phyloP scores from a whole-genome alignment of 148 eudicot genomes.

The Polygonum aviculare region DNA sequence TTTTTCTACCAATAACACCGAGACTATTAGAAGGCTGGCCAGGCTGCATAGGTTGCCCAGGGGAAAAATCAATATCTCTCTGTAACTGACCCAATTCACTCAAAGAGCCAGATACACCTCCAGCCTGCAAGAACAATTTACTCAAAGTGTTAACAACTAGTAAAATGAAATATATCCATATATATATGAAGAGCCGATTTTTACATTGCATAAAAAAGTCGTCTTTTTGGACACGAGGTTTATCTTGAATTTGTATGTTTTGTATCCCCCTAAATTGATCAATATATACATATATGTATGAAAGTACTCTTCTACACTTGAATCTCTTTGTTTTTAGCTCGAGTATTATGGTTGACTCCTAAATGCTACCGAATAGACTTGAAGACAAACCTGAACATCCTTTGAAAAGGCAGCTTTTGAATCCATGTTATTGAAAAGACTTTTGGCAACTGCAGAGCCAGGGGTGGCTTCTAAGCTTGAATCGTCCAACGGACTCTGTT shows the following conservation, averaged over 20 bases:
- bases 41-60: slow-evolving; percentile 80
- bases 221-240: neutral
- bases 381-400: slow-evolving; percentile 52
- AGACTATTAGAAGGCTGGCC: slow-evolving; percentile 61
- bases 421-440: slow-evolving; percentile 58
- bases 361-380: neutral
- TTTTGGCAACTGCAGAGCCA: slow-evolving; percentile 54
- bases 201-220: neutral
- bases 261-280: neutral
- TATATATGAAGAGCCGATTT: neutral
- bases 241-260: neutral
- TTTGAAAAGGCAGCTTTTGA: slow-evolving; percentile 50
- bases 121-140: slow-evolving; percentile 34
- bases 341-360: neutral
- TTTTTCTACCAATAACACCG: slow-evolving; percentile 93
- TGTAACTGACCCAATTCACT: slow-evolving; percentile 50
- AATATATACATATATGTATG: neutral
- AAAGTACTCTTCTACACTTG: neutral
- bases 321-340: neutral
- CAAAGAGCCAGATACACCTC: slow-evolving; percentile 49
- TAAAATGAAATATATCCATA: neutral
- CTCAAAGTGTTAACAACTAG: neutral
- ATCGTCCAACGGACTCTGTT: slow-evolving; percentile 52
- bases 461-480: slow-evolving; percentile 40
- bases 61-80: slow-evolving; percentile 76